Evolutionary conservation across 345 rosid genomes (phyloP), one percentile per base, ranked within the genome.

Genomic region (Cardamine resedifolia): DNA sequence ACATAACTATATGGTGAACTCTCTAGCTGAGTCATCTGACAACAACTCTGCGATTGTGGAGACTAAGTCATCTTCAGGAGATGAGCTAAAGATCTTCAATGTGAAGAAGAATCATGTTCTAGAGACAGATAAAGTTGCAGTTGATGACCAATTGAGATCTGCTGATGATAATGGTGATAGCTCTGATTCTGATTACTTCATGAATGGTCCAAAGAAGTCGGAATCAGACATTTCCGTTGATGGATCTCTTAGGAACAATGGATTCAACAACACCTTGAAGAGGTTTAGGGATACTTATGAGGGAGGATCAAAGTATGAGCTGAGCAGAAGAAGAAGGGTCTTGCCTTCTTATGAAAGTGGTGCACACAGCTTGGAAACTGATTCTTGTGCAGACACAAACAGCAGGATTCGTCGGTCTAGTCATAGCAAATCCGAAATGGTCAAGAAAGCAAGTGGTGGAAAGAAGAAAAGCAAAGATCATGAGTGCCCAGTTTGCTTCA

Each of bases 401-500:
- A 52, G 16, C 26, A 71, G 65, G 75, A 10, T 53, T 33, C 70
- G 58, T 47, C 34, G 71, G 71, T 73, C 10, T 3, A 36, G 43
- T 26, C 51, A 64, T 38, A 76, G 62, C 50, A 87, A 83, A 24
- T 70, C 60, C 14, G 52, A 76, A 47, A 34, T 31, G 78, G 79
- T 56, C 10, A 76, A 45, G 64, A 84, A 79, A 56, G 78, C 60
- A 75, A 4, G 74, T 48, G 77, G 70, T 26, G 71, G 69, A 1
- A 83, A 82, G 81, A 85, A 79, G 81, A 85, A 73, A 39, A 81
- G 64, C 57, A 84, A 80, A 72, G 77, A 78, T 3, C 98, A 89
- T 18, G 87, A 84, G 77, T 94, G 98, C 38, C 96, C 97, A 3
- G 81, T 91, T 77, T 94, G 97, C 85, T 87, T 75, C 68, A 88